These are phyloP conservation scores for Trypanosoma platydactyli DNA, from an alignment of 208 protist genomes.

Conservation along the genomic window DNA sequence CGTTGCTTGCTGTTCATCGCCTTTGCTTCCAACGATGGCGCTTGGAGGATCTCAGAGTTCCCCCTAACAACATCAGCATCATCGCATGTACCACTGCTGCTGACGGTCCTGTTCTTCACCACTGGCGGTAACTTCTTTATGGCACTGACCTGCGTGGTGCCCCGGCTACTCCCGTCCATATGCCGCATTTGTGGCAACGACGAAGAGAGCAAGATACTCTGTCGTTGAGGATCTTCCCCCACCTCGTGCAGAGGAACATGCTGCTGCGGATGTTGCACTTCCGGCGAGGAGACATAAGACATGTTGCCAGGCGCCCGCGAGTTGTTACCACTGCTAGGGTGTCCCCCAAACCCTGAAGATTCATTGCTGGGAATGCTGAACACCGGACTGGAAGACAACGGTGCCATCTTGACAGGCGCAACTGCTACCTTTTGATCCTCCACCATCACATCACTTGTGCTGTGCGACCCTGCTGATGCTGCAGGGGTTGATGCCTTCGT, in stretches of 20 bases:
- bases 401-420: background rate
- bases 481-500: conserved; percentile 6
- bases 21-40: background rate
- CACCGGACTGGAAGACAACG: conserved; percentile 25
- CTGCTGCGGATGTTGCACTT: conserved; percentile 27
- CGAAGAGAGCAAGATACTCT: conserved; percentile 35
- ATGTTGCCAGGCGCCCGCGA: conserved; percentile 15
- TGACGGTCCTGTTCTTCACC: background rate
- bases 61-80: background rate
- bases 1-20: conserved; percentile 19
- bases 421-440: conserved; percentile 3
- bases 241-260: conserved; percentile 31
- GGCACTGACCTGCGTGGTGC: background rate
- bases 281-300: conserved; percentile 25
- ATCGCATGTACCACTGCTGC: background rate
- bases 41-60: background rate
- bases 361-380: conserved; percentile 57
- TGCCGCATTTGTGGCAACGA: background rate
- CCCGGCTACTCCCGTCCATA: background rate
- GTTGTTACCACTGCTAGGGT: background rate
- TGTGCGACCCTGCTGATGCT: conserved; percentile 24
- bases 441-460: conserved; percentile 14
- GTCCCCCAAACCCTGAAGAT: background rate
- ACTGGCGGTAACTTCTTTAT: conserved; percentile 13
- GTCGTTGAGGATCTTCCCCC: conserved; percentile 22